These are phyloP conservation scores for Nakazawaea molendinolei DNA, from an alignment of 805 yeast species.

Conservation along the genomic window DNA sequence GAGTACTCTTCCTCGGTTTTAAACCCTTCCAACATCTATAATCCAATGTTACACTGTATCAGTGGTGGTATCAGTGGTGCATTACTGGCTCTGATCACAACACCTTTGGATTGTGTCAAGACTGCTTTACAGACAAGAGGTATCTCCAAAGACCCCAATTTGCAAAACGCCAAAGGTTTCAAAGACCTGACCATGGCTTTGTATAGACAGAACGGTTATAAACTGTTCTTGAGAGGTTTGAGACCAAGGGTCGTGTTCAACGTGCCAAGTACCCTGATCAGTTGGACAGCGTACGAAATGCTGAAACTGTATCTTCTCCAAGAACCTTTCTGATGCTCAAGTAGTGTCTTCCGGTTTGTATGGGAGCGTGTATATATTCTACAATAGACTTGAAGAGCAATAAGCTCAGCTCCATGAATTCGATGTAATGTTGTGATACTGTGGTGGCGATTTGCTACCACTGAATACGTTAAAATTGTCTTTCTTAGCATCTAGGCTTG, in stretches of 20 bases:
- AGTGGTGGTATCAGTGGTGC: constrained; percentile 95
- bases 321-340: constrained; percentile 1
- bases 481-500: too few relatives aligned
- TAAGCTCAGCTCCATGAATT: too few relatives aligned
- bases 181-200: constrained; percentile 64
- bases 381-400: too few relatives aligned
- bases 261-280: constrained; percentile 93
- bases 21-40: constrained; percentile 73
- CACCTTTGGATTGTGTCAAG: constrained; percentile 90
- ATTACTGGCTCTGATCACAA: constrained; percentile 88
- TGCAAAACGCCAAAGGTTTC: constrained; percentile 60
- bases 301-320: constrained; percentile 65
- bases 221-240: constrained; percentile 77
- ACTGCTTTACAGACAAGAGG: constrained; percentile 86
- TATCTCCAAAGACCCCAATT: constrained; percentile 35
- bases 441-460: too few relatives aligned
- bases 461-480: too few relatives aligned
- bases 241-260: constrained; percentile 88
- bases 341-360: neutral
- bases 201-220: constrained; percentile 48
- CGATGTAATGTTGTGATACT: too few relatives aligned
- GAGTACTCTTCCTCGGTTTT: constrained; percentile 73
- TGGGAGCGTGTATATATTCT: neutral
- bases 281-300: constrained; percentile 98
- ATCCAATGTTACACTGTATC: constrained; percentile 87